Evolutionary conservation across 306 rosid species (phyloP), one percentile per base, ranked within the genome.

Genomic region (Inga leiocalycina): DNA sequence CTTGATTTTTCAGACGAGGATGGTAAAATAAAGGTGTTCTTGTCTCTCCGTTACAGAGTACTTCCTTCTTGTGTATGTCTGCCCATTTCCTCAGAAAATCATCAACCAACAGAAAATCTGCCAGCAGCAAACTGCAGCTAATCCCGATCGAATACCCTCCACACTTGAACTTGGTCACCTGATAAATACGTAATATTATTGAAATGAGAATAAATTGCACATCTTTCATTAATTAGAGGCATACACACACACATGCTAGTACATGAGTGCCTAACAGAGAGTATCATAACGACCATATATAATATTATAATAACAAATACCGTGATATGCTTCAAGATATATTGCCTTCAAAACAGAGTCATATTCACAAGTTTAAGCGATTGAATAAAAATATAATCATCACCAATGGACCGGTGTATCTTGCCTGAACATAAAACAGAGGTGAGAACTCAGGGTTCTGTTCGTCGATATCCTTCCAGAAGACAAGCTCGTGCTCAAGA

Each of bases 131-230:
- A 79, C 93, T 92, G 77, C 93, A 92, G 43, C 93, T 89, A 15
- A 92, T 92, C 39, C 97, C 97, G 27, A 92, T 62, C 0, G 90
- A 56, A 68, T 87, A 85, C 46, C 97, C 97, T 80, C 94, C 93
- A 74, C 97, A 85, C 4, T 64, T 77, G 27, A 92, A 90, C 15
- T 74, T 88, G 0, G 97, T 92, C 79, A 91, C 90, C 97, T 92
- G 66, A 51, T 8, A 51, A 56, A 30, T 11, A 56, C 34, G 45
- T 49, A 6, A 37, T 4, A 37, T 37, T 0, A 3, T 37, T 37
- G 6, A 4, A 37, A 32, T 32, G 3, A 32, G 3, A 32, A 32
- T 32, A 3, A 32, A 32, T 32, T 32, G 30, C 34, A 32, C 34
- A 3, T 32, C 34, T 32, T 3, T 32, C 34, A 32, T 32, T 32